These are phyloP conservation scores for Gossypium raimondii DNA, from an alignment of 345 rosid species.

Conservation along the genomic window DNA sequence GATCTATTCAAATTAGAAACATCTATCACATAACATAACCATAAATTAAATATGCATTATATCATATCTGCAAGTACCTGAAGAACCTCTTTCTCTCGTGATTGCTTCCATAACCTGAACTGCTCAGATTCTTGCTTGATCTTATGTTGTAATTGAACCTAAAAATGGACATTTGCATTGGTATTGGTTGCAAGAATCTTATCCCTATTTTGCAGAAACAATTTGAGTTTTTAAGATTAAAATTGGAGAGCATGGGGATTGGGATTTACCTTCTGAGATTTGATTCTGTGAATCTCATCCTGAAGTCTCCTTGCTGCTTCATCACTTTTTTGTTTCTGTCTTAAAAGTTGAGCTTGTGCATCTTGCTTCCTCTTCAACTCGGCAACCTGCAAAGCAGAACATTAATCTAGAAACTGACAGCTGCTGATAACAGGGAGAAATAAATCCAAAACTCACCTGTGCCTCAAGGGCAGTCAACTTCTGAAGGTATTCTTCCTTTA, in stretches of 20 bases:
- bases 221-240: no score
- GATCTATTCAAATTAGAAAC: not conserved
- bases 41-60: not conserved
- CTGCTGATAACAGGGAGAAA: conserved; percentile 5
- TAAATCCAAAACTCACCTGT: conserved; percentile 48
- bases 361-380: conserved; percentile 95
- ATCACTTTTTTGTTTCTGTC: conserved; percentile 95
- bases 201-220: not conserved
- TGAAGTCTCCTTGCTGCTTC: conserved; percentile 77
- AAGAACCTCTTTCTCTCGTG: conserved; percentile 94
- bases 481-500: conserved; percentile 82
- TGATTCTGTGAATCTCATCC: conserved; percentile 75
- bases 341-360: conserved; percentile 87
- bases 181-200: not conserved
- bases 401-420: conserved; percentile 10
- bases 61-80: conserved; percentile 46
- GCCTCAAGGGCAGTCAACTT: conserved; percentile 82
- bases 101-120: conserved; percentile 61
- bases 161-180: not conserved
- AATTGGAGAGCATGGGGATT: not conserved
- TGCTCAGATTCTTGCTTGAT: conserved; percentile 18
- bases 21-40: not conserved
- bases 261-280: conserved; percentile 2
- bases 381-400: conserved; percentile 50
- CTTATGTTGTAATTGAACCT: conserved; percentile 16